Conservation (phyloP, 2,329 filamentous ascomycete species). For the Gaeumannomyces sp. region DNA sequence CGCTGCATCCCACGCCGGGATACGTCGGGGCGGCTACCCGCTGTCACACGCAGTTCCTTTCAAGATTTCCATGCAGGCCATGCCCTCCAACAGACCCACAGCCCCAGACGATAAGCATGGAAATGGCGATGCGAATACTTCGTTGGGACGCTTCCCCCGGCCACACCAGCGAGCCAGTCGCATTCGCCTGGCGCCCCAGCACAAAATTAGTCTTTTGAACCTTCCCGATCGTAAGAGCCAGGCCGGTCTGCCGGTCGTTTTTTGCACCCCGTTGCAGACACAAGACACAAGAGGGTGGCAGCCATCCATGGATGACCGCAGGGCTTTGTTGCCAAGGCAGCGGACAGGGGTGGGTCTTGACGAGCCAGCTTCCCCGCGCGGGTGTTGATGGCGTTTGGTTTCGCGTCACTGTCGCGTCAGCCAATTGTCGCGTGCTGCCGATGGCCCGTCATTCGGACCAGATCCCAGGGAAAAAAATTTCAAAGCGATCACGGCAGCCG, state of each 20-base stretch:
- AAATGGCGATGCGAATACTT: neutral
- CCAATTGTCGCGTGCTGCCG: neutral
- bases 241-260: neutral
- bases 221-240: neutral
- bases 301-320: neutral
- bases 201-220: neutral
- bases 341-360: neutral
- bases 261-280: neutral
- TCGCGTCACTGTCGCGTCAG: conserved; percentile 1
- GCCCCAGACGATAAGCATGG: neutral
- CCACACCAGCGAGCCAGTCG: neutral
- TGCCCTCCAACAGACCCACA: neutral
- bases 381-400: neutral
- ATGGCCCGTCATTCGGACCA: neutral
- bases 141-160: no score
- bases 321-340: neutral
- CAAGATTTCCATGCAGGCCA: neutral
- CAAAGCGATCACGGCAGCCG: neutral
- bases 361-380: neutral
- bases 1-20: neutral
- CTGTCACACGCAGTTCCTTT: neutral
- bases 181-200: neutral
- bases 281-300: neutral
- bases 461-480: neutral
- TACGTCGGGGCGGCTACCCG: neutral